Conservation (phyloP, 106 monocot genomes). For the Dioscorea alata region DNA sequence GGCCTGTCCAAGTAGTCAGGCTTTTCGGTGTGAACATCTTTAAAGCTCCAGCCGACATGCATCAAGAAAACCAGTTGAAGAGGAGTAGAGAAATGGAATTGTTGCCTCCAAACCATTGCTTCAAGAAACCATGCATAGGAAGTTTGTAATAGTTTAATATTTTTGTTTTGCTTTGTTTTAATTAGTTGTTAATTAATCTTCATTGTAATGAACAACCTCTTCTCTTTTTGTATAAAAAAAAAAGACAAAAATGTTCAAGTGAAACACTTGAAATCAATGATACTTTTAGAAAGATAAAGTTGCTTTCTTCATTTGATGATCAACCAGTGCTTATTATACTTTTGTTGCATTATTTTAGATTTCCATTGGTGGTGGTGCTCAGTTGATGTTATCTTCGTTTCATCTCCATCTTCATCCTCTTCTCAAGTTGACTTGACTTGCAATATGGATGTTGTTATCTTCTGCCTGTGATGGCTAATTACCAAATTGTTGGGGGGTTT, state of each 20-base stretch:
- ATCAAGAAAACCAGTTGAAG: background rate
- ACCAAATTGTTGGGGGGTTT: no score
- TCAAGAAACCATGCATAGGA: conserved; percentile 10
- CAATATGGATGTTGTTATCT: no score
- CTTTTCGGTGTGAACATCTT: conserved; percentile 50
- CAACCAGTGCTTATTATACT: background rate
- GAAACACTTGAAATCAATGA: background rate
- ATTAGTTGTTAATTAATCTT: background rate
- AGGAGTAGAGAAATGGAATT: conserved; percentile 10
- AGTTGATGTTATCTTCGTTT: no score
- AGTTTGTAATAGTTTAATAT: conserved; percentile 2
- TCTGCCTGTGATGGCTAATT: no score
- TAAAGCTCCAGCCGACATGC: background rate
- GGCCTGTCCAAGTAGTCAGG: conserved; percentile 23
- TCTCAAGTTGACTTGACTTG: no score
- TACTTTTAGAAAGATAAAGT: background rate
- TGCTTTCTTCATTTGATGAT: no score
- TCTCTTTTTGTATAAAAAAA: background rate
- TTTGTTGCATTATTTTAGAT: background rate
- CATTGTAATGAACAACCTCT: background rate
- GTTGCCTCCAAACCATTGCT: background rate
- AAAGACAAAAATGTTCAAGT: background rate
- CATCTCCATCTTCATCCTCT: no score
- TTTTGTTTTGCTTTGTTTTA: background rate
- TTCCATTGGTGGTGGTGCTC: background rate